Evolutionary conservation across 768 basidiomycete genomes (phyloP).

Genomic region (Candolleomyces efflorescens): DNA sequence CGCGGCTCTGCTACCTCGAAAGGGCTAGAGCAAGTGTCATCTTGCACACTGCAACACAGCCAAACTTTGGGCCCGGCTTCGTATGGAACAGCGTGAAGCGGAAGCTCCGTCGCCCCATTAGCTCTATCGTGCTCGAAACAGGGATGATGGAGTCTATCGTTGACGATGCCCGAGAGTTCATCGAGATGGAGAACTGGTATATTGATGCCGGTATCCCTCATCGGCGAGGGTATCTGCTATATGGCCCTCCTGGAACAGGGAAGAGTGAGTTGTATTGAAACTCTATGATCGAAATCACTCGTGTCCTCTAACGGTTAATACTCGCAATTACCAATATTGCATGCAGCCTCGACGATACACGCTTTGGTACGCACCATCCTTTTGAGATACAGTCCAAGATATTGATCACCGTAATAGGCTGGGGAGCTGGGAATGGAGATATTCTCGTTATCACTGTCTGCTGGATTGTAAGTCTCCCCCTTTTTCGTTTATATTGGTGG

Average conservation of each 20-base stretch:
- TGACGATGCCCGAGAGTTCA: conserved; percentile 48
- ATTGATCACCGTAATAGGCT: conserved; percentile 23
- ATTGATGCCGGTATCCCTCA: conserved; percentile 52
- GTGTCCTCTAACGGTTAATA: conserved; percentile 9
- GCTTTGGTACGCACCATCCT: conserved; percentile 32
- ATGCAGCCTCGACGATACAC: conserved; percentile 50
- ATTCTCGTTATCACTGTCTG: conserved; percentile 54
- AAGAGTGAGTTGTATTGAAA: conserved; percentile 38
- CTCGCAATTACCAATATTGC: conserved; percentile 24
- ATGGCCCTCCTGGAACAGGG: conserved; percentile 60
- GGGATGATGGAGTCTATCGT: conserved; percentile 44
- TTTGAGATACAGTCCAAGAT: not conserved
- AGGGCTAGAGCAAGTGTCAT: conserved; percentile 31
- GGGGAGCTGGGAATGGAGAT: conserved; percentile 82
- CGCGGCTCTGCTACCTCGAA: conserved; percentile 29
- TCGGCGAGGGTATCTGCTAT: conserved; percentile 50
- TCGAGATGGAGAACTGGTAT: conserved; percentile 56
- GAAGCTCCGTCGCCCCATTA: conserved; percentile 48
- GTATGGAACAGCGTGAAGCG: conserved; percentile 43
- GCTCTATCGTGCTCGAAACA: conserved; percentile 47
- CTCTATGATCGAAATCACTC: not conserved
- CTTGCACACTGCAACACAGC: conserved; percentile 30
- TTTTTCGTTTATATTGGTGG: not conserved
- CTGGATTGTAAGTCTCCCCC: conserved; percentile 34
- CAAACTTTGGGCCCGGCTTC: conserved; percentile 31